Conservation (phyloP, 805 yeast species). For the Kodamaea lidongshanica region DNA sequence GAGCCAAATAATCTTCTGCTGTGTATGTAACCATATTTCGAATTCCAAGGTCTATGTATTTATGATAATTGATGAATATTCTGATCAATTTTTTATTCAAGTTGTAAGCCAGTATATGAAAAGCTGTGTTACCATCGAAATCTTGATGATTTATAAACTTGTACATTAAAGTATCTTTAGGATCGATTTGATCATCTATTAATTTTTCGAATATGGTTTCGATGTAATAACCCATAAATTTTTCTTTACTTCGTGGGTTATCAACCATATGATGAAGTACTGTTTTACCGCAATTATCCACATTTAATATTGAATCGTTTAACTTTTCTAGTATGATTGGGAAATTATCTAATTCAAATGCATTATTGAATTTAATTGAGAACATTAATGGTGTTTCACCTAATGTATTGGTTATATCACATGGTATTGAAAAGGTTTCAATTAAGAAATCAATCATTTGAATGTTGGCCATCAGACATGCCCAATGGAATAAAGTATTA, state of each 20-base stretch:
- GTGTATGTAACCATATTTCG: slow-evolving; percentile 21
- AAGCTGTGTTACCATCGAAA: slow-evolving; percentile 88
- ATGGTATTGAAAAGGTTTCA: slow-evolving; percentile 57
- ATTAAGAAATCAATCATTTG: slow-evolving; percentile 58
- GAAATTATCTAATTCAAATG: slow-evolving; percentile 33
- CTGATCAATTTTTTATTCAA: slow-evolving; percentile 19
- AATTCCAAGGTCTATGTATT: slow-evolving; percentile 18
- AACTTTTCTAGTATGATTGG: slow-evolving; percentile 29
- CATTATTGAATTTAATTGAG: slow-evolving; percentile 34
- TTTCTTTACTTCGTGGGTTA: slow-evolving; percentile 25
- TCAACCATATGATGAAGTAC: slow-evolving; percentile 37
- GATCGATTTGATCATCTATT: slow-evolving; percentile 11
- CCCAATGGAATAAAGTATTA: slow-evolving; percentile 93
- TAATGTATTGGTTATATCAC: slow-evolving; percentile 65
- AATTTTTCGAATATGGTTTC: slow-evolving; percentile 32
- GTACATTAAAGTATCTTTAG: slow-evolving; percentile 20
- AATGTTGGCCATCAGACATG: slow-evolving; percentile 80
- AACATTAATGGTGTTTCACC: slow-evolving; percentile 81
- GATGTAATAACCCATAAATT: slow-evolving; percentile 34
- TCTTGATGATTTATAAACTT: slow-evolving; percentile 81
- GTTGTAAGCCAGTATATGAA: slow-evolving; percentile 73
- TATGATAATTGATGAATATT: slow-evolving; percentile 20
- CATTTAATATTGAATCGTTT: slow-evolving; percentile 30
- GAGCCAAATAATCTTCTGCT: slow-evolving; percentile 24
- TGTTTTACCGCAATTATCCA: slow-evolving; percentile 35